A percentile compares a stretch with the other conserved stretches of the same genome.
These are phyloP conservation scores for Kazachstania taianensis DNA, from an alignment of 805 yeast genomes.

Conservation along the genomic window DNA sequence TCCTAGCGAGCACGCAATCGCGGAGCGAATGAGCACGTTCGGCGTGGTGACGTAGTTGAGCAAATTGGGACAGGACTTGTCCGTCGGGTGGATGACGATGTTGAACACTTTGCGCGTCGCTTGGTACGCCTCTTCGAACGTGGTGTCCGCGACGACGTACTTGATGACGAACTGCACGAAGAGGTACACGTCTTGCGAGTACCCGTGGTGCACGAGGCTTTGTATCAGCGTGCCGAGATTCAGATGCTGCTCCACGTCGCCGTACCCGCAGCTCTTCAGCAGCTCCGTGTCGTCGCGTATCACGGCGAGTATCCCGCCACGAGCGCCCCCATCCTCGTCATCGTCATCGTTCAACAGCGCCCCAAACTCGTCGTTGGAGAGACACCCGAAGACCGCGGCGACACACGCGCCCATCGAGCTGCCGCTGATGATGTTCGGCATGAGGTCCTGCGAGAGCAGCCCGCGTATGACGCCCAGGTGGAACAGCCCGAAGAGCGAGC, in stretches of 20 bases:
- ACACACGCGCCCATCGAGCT: slow-evolving; percentile 91
- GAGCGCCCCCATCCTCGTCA: too few species aligned
- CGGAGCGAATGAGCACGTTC: slow-evolving; percentile 81
- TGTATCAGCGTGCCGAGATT: slow-evolving; percentile 57
- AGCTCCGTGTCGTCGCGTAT: slow-evolving; percentile 48
- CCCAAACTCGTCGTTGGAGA: slow-evolving; percentile 54
- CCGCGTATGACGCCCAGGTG: slow-evolving; percentile 90
- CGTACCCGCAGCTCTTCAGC: slow-evolving; percentile 42
- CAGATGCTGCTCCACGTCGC: slow-evolving; percentile 28
- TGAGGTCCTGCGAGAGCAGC: slow-evolving; percentile 56
- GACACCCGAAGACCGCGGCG: slow-evolving; percentile 73
- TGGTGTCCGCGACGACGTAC: slow-evolving; percentile 65
- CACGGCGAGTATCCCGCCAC: slow-evolving; percentile 31
- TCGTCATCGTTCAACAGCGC: slow-evolving; percentile 32
- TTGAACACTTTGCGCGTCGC: slow-evolving; percentile 72
- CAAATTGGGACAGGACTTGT: slow-evolving; percentile 50
- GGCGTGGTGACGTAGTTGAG: slow-evolving; percentile 90
- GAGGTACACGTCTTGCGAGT: slow-evolving; percentile 73
- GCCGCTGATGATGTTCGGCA: slow-evolving; percentile 84
- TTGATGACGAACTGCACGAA: slow-evolving; percentile 66
- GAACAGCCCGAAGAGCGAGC: slow-evolving; percentile 86
- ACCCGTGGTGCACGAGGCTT: slow-evolving; percentile 67
- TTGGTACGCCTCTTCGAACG: slow-evolving; percentile 88
- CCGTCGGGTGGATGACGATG: slow-evolving; percentile 73
- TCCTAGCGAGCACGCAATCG: slow-evolving; percentile 78